phyloP scores from a whole-genome alignment of 2,329 filamentous ascomycete species.

The Colletotrichum tropicicola region DNA sequence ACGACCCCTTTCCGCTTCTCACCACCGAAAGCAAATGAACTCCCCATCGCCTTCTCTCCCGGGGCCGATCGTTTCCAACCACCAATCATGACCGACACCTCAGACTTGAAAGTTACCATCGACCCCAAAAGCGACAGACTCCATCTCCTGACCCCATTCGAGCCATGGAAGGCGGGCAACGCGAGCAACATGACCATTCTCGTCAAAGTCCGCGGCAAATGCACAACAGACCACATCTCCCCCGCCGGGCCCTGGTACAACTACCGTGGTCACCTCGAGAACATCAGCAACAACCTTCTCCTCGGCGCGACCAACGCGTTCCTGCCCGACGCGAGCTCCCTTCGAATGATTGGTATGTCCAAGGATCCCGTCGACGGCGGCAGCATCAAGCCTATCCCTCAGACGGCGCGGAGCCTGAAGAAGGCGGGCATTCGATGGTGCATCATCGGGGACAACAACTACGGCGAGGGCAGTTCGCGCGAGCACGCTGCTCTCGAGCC shows the following conservation, averaged over 20 bases:
- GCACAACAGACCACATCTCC: constrained; percentile 49
- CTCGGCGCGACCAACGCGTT: constrained; percentile 43
- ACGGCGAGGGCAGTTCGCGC: constrained; percentile 86
- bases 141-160: constrained; percentile 38
- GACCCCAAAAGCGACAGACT: constrained; percentile 39
- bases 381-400: constrained; percentile 35
- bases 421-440: constrained; percentile 36
- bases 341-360: constrained; percentile 37
- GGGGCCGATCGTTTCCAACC: constrained; percentile 39
- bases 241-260: constrained; percentile 48
- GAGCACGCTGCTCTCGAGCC: constrained; percentile 91
- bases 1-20: constrained; percentile 36
- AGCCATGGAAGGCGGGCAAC: constrained; percentile 36
- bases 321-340: constrained; percentile 34
- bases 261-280: constrained; percentile 48
- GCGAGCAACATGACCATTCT: constrained; percentile 38
- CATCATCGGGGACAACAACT: constrained; percentile 59
- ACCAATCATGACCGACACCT: constrained; percentile 31
- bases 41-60: constrained; percentile 36
- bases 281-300: constrained; percentile 47
- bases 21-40: constrained; percentile 36
- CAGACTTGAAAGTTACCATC: constrained; percentile 36
- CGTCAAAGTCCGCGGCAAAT: constrained; percentile 46
- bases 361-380: constrained; percentile 32
- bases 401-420: constrained; percentile 37